phyloP scores from a whole-genome alignment of 2,329 filamentous ascomycete species.

The Colletotrichum graminicola region DNA sequence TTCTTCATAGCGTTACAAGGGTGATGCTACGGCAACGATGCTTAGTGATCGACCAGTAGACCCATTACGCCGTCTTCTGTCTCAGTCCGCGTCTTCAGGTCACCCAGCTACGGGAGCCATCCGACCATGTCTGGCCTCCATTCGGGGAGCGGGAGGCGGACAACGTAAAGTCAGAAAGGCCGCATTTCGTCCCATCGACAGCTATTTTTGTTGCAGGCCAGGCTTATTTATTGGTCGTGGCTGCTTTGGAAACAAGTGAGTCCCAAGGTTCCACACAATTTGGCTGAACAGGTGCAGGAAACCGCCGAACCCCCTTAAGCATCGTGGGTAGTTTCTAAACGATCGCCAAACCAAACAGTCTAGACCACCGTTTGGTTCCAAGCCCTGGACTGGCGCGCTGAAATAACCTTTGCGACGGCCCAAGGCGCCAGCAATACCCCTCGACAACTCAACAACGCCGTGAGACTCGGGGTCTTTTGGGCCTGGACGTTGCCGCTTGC shows the following conservation, averaged over 20 bases:
- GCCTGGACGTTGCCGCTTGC: background rate
- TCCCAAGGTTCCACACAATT: constrained; percentile 13
- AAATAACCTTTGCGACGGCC: constrained; percentile 32
- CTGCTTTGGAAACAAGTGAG: constrained; percentile 20
- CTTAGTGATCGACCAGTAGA: background rate
- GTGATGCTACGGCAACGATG: background rate
- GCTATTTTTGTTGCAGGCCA: constrained; percentile 35
- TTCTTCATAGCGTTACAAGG: background rate
- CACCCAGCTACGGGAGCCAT: constrained; percentile 9
- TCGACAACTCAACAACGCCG: background rate
- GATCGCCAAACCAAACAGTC: constrained; percentile 31
- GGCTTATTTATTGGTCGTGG: constrained; percentile 21
- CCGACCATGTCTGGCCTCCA: constrained; percentile 19
- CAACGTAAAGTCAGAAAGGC: constrained; percentile 15
- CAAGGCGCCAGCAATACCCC: constrained; percentile 31
- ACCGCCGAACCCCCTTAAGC: constrained; percentile 34
- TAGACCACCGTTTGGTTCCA: constrained; percentile 40
- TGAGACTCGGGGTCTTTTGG: background rate
- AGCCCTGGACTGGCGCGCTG: constrained; percentile 20
- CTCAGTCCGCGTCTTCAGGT: constrained; percentile 5
- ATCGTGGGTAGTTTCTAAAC: constrained; percentile 19
- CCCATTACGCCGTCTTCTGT: background rate
- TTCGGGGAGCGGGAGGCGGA: background rate
- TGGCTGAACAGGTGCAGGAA: constrained; percentile 32
- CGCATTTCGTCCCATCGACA: constrained; percentile 33